These are phyloP conservation scores for Paramecium octaurelia DNA, from an alignment of 73 alveolate genomes.

Conservation along the genomic window DNA sequence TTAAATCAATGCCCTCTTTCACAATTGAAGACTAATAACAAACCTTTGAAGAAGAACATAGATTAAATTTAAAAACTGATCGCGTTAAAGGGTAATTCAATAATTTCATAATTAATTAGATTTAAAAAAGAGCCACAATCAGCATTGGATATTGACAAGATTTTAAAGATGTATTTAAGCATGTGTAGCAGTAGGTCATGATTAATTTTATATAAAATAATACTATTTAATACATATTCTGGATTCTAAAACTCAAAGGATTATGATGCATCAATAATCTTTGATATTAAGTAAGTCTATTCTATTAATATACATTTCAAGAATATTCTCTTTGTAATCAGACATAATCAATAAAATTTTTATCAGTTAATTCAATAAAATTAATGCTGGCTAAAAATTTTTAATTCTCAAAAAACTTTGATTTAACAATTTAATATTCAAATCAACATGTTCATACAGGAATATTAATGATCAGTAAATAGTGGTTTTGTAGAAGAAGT, in stretches of 20 bases:
- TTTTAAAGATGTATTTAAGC: conserved; percentile 34
- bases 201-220: not conserved
- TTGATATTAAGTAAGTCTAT: not conserved
- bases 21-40: not conserved
- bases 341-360: not conserved
- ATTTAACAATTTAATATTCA: not conserved
- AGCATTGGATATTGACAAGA: not conserved
- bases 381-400: not conserved
- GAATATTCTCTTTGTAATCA: not conserved
- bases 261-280: not conserved
- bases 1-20: conserved; percentile 41
- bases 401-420: not conserved
- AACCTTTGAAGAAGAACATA: not conserved
- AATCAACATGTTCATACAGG: not conserved
- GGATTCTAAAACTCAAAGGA: not conserved
- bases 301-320: not conserved
- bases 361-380: not conserved
- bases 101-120: not conserved
- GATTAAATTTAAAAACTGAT: conserved; percentile 39
- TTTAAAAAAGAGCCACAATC: not conserved
- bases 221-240: not conserved
- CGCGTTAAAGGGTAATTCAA: conserved; percentile 21
- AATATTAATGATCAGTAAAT: not conserved
- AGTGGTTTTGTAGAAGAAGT: not conserved
- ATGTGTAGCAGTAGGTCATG: conserved; percentile 42